Conservation (phyloP, 164 flowering plant species). For the Berberis thunbergii region DNA sequence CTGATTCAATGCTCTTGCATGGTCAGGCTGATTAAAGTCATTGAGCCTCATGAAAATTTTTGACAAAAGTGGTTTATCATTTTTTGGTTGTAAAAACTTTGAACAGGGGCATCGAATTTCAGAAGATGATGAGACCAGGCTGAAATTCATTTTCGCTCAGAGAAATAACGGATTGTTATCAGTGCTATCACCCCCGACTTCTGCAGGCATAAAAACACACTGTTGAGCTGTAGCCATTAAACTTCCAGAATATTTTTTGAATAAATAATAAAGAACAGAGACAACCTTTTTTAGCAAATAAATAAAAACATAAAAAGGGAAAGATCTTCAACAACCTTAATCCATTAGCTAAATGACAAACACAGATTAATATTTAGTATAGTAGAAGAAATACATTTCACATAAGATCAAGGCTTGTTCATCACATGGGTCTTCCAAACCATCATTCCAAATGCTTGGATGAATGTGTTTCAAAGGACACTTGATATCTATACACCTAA, state of each 20-base stretch:
- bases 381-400: too few species aligned
- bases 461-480: too few species aligned
- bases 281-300: neutral
- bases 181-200: constrained; percentile 4
- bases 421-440: too few species aligned
- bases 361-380: too few species aligned
- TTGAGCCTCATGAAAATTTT: constrained; percentile 14
- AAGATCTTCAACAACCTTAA: neutral
- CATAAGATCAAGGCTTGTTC: too few species aligned
- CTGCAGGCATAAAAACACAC: constrained; percentile 17
- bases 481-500: too few species aligned
- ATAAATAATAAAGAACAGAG: neutral
- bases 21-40: constrained; percentile 11
- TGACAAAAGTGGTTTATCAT: constrained; percentile 10
- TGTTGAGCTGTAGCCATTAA: constrained; percentile 3
- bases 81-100: constrained; percentile 15
- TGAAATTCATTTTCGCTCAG: constrained; percentile 22
- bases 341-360: neutral
- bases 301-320: neutral
- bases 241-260: neutral
- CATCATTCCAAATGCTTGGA: too few species aligned
- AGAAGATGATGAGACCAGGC: constrained; percentile 23
- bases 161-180: constrained; percentile 1
- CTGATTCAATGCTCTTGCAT: constrained; percentile 7
- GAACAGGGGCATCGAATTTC: constrained; percentile 21